Evolutionary conservation across 2,329 filamentous ascomycete genomes (phyloP).

Genomic region (Calonectria multiphialidica): DNA sequence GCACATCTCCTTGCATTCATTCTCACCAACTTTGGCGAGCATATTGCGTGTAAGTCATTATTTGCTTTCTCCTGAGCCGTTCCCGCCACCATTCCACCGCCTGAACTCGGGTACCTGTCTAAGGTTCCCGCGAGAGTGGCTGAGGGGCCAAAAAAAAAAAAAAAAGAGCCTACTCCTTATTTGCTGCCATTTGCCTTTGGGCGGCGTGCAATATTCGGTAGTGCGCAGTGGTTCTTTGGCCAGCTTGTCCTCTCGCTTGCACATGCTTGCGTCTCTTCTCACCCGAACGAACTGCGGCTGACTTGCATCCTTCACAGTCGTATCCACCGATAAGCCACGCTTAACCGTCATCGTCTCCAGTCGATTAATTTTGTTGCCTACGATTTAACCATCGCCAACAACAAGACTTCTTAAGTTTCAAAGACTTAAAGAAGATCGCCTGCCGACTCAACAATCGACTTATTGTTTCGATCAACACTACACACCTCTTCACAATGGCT

Average conservation of each 20-base stretch:
- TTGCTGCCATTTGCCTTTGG: slow-evolving; percentile 6
- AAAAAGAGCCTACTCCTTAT: slow-evolving; percentile 21
- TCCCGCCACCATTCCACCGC: background rate
- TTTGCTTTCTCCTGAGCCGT: background rate
- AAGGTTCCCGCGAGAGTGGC: slow-evolving; percentile 4
- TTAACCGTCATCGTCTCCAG: slow-evolving; percentile 33
- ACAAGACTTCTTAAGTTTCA: background rate
- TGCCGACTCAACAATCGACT: slow-evolving; percentile 9
- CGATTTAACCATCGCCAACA: slow-evolving; percentile 10
- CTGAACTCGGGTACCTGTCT: background rate
- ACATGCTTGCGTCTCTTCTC: background rate
- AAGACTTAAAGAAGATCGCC: background rate
- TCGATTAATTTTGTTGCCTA: slow-evolving; percentile 42
- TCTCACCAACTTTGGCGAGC: background rate
- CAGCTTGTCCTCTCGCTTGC: slow-evolving; percentile 39
- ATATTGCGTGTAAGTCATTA: background rate
- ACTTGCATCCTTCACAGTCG: slow-evolving; percentile 20
- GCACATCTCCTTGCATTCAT: background rate
- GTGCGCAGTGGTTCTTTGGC: slow-evolving; percentile 23
- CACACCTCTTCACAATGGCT: slow-evolving; percentile 68
- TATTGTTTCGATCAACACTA: slow-evolving; percentile 13
- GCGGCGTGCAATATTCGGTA: slow-evolving; percentile 22
- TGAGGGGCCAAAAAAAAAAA: background rate
- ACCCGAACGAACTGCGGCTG: slow-evolving; percentile 8
- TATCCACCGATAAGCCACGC: slow-evolving; percentile 25